Conservation (phyloP, 73 alveolate genomes). For the Uronychia binucleata region DNA sequence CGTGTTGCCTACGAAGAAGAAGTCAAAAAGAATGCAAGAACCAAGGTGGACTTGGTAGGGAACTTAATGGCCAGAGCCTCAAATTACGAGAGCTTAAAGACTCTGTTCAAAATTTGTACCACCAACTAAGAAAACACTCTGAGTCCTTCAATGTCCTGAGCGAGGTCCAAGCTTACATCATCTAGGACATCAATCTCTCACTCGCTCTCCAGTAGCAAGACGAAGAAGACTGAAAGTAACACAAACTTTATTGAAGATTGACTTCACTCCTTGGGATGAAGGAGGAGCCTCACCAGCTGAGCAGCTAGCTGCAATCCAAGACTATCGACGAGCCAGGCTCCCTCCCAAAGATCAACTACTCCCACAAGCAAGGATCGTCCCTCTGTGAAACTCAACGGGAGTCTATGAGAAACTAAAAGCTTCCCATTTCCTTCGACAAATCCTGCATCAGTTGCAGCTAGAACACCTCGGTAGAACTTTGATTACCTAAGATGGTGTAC, state of each 20-base stretch:
- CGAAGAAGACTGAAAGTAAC: background rate
- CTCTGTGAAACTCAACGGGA: background rate
- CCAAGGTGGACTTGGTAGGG: background rate
- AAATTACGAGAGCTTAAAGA: background rate
- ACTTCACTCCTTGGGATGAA: background rate
- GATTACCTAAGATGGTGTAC: background rate
- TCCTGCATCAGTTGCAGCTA: background rate
- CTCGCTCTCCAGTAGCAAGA: background rate
- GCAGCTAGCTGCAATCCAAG: background rate
- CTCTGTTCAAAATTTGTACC: background rate
- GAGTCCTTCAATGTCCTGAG: background rate
- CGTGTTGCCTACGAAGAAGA: background rate
- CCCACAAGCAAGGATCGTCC: background rate
- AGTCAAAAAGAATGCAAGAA: background rate
- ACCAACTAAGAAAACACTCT: background rate
- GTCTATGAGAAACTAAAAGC: background rate
- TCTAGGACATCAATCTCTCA: background rate
- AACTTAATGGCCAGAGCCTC: background rate
- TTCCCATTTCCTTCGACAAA: background rate
- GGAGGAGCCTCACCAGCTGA: background rate
- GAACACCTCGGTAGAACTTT: background rate
- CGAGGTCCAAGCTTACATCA: background rate
- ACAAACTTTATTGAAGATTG: background rate
- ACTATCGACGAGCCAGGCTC: background rate
- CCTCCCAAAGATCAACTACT: background rate